Base-by-base conservation (phyloP, 345 rosid species). In the Diplotaxis tenuifolia region DNA sequence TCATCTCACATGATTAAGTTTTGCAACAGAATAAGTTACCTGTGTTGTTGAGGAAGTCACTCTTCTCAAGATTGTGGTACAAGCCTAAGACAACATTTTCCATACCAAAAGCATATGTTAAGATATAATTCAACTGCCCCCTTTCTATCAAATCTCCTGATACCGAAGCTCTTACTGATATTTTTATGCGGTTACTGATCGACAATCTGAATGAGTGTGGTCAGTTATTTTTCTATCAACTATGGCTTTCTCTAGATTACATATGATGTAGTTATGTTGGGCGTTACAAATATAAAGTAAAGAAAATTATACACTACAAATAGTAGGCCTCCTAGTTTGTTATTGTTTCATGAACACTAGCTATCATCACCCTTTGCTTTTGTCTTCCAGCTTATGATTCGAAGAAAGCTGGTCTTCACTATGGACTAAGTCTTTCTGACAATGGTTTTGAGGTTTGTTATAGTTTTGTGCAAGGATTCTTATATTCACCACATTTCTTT, bases 171-270 rank as follows among this genome's bases (percentile, higher is more conserved):
- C 86, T 93, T 61, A 73, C 28, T 7, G 68, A 81, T 73, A 69
- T 25, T 45, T 93, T 89, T 77, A 65, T 90, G 0, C 69, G 81
- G 62, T 62, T 93, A 80, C 53, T 93, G 68, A 81, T 81, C 81
- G 98, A 93, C 78, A 84, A 89, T 80, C 78, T 93, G 88, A 93
- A 91, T 84, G 98, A 93, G 82, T 84, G 83, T 67, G 98, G 98
- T 11, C 21, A 18, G 23, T 50, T 16, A 15, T n/a, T n/a, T n/a
- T n/a, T 40, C 15, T 34, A 34, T 34, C 40, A 34, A 38, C 47
- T 38, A 40, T 40, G 47, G 47, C 47, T 2, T 40, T 3, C 40
- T 34, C 40, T 34, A 34, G 40, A n/a, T n/a, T n/a, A n/a, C n/a
- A n/a, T n/a, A n/a, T n/a, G n/a, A 38, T 38, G n/a, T 38, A 38